Base-by-base conservation (phyloP, 2,329 filamentous ascomycete genomes). In the Talaromyces sp. region DNA sequence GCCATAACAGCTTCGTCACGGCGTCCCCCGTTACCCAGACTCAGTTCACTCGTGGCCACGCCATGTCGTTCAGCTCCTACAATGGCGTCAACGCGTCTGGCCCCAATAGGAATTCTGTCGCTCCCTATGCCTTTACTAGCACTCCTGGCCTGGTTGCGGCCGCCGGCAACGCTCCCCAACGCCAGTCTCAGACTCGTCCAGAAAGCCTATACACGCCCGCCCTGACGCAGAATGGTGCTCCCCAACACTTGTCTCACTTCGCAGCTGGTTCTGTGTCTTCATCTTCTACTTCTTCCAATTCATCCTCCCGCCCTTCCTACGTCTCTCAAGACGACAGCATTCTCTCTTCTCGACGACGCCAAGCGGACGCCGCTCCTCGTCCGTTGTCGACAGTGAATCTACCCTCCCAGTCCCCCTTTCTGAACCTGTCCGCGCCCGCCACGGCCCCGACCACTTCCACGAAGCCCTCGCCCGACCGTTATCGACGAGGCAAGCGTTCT, bases 391-490 rank as follows among this genome's bases (percentile, higher is more conserved):
- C 78, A 41, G 80, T 81, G 65, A 80, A 80, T 59, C 70, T 84
- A 14, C 81, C 81, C 48, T 76, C 79, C 50, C 74, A 76, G 54
- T 74, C 81, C 27, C 81, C 85, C 54, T 83, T 83, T 76, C 64
- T 86, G 65, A 70, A 68, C 56, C 69, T 69, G 38, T 69, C 72
- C 19, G 71, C 74, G n/a, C 79, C 82, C 57, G 46, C 59, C 26
- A 43, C 58, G 35, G 41, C 48, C 24, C 8, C 48, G 2, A 82
- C 87, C 48, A 79, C 82, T 3, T 80, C 85, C 24, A 75, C 80
- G 52, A 92, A 91, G 68, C 80, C 87, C 24, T 86, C 89, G 1
- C 90, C 91, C 1, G 92, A 96, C 72, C 86, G 93, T 61, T 97
- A 97, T 72, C 85, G 92, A 67, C 88, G 92, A 62, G 81, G 81